Evolutionary conservation across 2,329 filamentous ascomycete species (phyloP), one percentile per base, ranked within the genome.

Genomic region (Byssothecium circinans): DNA sequence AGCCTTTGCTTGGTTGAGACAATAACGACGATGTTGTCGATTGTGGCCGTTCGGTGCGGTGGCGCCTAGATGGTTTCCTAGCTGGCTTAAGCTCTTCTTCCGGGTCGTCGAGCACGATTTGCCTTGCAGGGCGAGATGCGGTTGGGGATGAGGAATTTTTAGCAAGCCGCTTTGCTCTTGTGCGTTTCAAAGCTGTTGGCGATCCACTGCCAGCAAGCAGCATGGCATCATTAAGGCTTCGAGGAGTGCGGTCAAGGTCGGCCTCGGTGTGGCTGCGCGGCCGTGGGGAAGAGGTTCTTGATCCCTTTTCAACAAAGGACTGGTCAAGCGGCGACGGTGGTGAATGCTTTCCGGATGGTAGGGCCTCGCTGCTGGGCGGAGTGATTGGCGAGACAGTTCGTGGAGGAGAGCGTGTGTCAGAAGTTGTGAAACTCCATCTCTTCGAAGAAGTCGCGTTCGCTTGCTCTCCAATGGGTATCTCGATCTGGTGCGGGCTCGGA

Each of bases 381-480:
- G 68, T 71, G 35, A 65, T 62, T 17, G 68, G 67, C 39, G 69
- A 68, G 14, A 62, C 57, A 22, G 62, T 60, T 36, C 58, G 60
- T n/a, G 66, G 68, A 12, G 61, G 55, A 35, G 33, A 42, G 17
- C 47, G 57, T 41, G 57, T 62, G 18, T 68, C 62, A 37, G 68
- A 64, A 12, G 68, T 69, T 19, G 69, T 66, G 40, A 62, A 64
- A 43, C 67, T 68, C 73, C 76, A 79, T 48, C 70, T 69, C 49
- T 74, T 76, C 4, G 78, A 76, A 14, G 36, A 39, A 12, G 69
- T 67, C n/a, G 72, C 64, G 42, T 67, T 72, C 22, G 76, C 75
- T 56, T 74, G 76, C 65, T 84, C 83, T 19, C 83, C 83, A 56
- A 86, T 82, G 8, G 83, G 83, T 30, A 85, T 74, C 46, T 85